These are phyloP conservation scores for Colletotrichum gloeosporioides DNA, from an alignment of 2,329 filamentous ascomycete species.

Conservation along the genomic window DNA sequence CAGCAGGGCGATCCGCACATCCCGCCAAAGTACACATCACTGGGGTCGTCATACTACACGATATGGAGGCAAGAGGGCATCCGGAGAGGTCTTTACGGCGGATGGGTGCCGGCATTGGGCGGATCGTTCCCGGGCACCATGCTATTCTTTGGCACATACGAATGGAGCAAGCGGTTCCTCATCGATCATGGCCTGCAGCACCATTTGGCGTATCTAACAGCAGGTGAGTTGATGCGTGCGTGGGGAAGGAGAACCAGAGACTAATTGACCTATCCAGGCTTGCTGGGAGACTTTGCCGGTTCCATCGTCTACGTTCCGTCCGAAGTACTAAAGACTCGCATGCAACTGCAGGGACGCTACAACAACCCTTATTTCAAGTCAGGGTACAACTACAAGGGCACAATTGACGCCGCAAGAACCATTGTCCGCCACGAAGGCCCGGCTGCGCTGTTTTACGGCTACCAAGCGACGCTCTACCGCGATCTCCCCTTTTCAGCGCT, in stretches of 20 bases:
- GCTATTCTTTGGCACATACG: constrained; percentile 95
- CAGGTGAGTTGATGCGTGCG: constrained; percentile 59
- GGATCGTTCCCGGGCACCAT: constrained; percentile 95
- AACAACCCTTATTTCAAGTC: constrained; percentile 95
- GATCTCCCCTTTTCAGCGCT: constrained; percentile 95
- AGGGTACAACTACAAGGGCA: constrained; percentile 94
- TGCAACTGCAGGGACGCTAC: constrained; percentile 92
- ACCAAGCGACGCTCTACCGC: constrained; percentile 92
- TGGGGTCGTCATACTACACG: constrained; percentile 89
- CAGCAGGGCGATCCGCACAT: constrained; percentile 96
- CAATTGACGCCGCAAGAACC: constrained; percentile 81
- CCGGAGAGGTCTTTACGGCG: constrained; percentile 84
- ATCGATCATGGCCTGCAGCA: constrained; percentile 84
- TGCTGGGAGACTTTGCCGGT: constrained; percentile 89
- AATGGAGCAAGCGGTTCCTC: constrained; percentile 90
- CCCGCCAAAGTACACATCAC: constrained; percentile 89
- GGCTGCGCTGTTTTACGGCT: constrained; percentile 91
- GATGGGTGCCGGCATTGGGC: constrained; percentile 88
- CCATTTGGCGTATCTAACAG: constrained; percentile 83
- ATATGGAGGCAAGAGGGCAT: constrained; percentile 94
- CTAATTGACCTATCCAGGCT: constrained; percentile 58
- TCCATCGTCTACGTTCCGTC: constrained; percentile 95
- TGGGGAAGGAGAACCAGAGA: neutral
- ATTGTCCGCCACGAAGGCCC: constrained; percentile 85
- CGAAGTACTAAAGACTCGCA: constrained; percentile 95